Evolutionary conservation across 1,284 basidiomycete species (phyloP).

Genomic region (Schizophyllum amplum): DNA sequence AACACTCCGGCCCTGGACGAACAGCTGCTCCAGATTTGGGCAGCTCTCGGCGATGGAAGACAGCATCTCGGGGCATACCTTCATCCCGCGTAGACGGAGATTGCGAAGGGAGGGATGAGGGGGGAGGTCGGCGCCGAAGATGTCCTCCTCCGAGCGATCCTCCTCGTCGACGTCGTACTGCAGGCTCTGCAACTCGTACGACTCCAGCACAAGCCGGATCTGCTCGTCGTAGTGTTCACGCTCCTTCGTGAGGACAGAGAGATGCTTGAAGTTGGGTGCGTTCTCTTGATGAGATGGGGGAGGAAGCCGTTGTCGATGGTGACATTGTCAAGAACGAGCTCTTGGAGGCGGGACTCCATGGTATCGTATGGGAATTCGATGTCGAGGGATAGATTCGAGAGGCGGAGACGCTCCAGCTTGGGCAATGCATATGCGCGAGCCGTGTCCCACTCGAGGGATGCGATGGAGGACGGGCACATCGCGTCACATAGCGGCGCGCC

Average conservation of each 20-base stretch:
- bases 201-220: slow-evolving; percentile 28
- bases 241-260: slow-evolving; percentile 27
- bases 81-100: slow-evolving; percentile 29
- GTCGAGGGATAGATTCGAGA: slow-evolving; percentile 36
- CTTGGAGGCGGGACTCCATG: slow-evolving; percentile 24
- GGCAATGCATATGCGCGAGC: slow-evolving; percentile 21
- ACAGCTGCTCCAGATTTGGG: slow-evolving; percentile 30
- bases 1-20: slow-evolving; percentile 30
- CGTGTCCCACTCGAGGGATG: slow-evolving; percentile 19
- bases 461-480: neutral
- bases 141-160: slow-evolving; percentile 12
- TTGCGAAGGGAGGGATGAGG: slow-evolving; percentile 21
- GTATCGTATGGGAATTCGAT: slow-evolving; percentile 28
- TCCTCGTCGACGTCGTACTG: slow-evolving; percentile 27
- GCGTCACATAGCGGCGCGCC: neutral
- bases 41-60: slow-evolving; percentile 26
- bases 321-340: slow-evolving; percentile 36
- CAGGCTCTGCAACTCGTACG: slow-evolving; percentile 25
- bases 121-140: slow-evolving; percentile 19
- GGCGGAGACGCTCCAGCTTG: slow-evolving; percentile 23
- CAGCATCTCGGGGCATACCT: slow-evolving; percentile 28
- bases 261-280: slow-evolving; percentile 23
- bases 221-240: slow-evolving; percentile 29
- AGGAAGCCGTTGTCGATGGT: slow-evolving; percentile 32
- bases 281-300: slow-evolving; percentile 30